Evolutionary conservation across 352 stramenopile species (phyloP), one percentile per base, ranked within the genome.

Genomic region (Blastocystis sp.): DNA sequence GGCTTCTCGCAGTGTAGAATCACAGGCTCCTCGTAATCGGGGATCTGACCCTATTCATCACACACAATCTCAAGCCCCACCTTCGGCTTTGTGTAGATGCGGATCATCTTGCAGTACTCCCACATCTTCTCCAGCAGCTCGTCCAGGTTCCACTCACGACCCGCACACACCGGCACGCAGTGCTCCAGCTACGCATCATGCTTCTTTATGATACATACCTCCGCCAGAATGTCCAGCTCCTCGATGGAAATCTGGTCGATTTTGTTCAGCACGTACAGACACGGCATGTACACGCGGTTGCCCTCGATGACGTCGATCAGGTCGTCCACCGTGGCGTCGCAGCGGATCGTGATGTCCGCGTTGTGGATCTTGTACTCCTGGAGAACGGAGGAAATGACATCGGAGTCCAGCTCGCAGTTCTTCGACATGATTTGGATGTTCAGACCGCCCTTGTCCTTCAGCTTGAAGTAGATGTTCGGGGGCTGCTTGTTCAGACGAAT

Each of bases 191-290:
- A 95, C 54, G 7, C 28, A 78, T 78, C 6, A 68, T 10, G 7
- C 7, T 78, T 10, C 19, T 68, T 45, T 64, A 57, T 9, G 7
- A 10, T 45, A 57, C 68, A 9, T 64, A n/a, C 69, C 19, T 65
- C 54, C 91, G 97, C 96, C 69, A 99, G 95, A 90, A 98, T 98
- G 81, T 98, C 97, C 0, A 99, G 92, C 91, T 98, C 96, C 91
- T 98, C 95, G 91, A 98, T 98, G 28, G 95, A 97, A 40, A 99
- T 93, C 90, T 98, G 92, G 90, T 99, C 97, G 89, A 99, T 99
- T 92, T 99, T 99, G 92, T 99, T 99, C 87, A 98, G 95, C 77
- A 98, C 95, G 92, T 99, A 99, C 14, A 99, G 91, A 71, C 93
- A 95, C 59, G 96, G 96, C 89, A 98, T 98, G 92, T 99, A 99